These are phyloP conservation scores for Citrus hindsii DNA, from an alignment of 345 rosid genomes.

Conservation along the genomic window DNA sequence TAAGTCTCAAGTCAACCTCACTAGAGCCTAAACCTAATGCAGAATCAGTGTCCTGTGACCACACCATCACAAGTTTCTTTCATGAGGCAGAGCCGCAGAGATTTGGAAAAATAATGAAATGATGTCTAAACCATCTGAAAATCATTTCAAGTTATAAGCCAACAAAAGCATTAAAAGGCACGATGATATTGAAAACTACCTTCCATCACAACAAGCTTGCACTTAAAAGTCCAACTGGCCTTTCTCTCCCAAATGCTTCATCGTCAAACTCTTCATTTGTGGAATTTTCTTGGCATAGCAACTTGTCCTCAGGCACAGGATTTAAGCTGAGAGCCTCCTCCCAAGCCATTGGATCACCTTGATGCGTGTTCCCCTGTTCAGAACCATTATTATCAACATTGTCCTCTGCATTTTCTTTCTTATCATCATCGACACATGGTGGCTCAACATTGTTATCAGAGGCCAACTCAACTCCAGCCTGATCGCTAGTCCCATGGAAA, in stretches of 20 bases:
- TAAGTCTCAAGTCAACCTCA: background rate
- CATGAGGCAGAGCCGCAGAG: background rate
- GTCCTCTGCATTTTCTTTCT: constrained; percentile 49
- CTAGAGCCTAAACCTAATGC: background rate
- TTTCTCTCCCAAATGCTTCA: constrained; percentile 53
- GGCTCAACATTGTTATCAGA: constrained; percentile 65
- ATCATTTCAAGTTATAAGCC: background rate
- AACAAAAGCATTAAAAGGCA: background rate
- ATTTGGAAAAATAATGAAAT: background rate
- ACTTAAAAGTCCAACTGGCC: constrained; percentile 44
- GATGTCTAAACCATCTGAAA: background rate
- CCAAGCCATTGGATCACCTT: constrained; percentile 57
- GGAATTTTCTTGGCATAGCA: constrained; percentile 84
- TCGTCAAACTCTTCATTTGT: constrained; percentile 86
- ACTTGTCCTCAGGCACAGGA: constrained; percentile 49
- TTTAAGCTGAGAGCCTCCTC: constrained; percentile 47
- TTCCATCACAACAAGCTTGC: constrained; percentile 46
- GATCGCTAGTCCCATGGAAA: constrained; percentile 51
- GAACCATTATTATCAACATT: constrained; percentile 38
- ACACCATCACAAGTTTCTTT: background rate
- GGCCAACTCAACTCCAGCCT: constrained; percentile 60
- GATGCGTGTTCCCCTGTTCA: constrained; percentile 33
- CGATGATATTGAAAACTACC: constrained; percentile 39
- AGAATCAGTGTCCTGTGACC: background rate
- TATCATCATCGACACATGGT: constrained; percentile 41